phyloP scores from a whole-genome alignment of 768 basidiomycete species.

The Rhodocollybia butyracea region DNA sequence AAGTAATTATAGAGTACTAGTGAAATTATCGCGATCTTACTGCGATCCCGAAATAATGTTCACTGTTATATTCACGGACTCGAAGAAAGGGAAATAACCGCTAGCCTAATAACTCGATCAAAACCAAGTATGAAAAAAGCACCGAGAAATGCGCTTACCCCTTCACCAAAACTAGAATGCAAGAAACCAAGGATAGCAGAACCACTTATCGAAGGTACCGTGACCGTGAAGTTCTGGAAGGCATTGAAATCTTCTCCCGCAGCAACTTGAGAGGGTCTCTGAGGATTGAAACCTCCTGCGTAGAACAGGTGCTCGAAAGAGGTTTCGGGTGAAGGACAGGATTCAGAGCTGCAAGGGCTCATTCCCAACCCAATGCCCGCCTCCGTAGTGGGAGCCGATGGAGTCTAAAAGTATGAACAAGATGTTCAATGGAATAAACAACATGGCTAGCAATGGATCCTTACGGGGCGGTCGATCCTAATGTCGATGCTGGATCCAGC shows the following conservation, averaged over 20 bases:
- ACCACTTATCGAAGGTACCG: not conserved
- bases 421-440: not conserved
- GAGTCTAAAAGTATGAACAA: not conserved
- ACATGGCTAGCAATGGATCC: not conserved
- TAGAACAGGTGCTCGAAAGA: not conserved
- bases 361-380: not conserved
- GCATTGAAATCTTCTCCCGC: not conserved
- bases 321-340: not conserved
- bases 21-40: not conserved
- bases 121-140: not conserved
- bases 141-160: not conserved
- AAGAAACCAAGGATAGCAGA: conserved; percentile 1
- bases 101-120: not conserved
- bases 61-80: conserved; percentile 5
- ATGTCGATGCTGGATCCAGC: conserved; percentile 2
- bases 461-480: conserved; percentile 3
- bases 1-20: not conserved
- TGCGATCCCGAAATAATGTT: not conserved
- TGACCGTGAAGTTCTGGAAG: conserved; percentile 1
- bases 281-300: not conserved
- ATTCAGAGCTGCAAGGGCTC: not conserved
- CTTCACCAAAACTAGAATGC: conserved; percentile 5
- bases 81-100: not conserved
- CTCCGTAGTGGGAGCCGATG: not conserved
- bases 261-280: not conserved